Evolutionary conservation across 371 early-diverging fungal species (phyloP), one percentile per base, ranked within the genome.

Genomic region (Mortierella sp.): DNA sequence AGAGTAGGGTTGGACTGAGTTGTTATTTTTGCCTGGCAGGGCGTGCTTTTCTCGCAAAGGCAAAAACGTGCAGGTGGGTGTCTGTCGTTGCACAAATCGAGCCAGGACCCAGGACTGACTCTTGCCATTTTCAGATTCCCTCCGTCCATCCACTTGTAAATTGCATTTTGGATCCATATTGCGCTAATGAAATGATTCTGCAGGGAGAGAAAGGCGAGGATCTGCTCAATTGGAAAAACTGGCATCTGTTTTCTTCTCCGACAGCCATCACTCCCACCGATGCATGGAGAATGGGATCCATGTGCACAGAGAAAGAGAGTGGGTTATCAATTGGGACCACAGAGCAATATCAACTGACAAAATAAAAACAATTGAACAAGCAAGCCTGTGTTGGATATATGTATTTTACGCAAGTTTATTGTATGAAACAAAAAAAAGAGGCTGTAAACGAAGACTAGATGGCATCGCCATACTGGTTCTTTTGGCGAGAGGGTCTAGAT

Each of bases 381-480:
- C 5, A 47, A 47, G 19, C 19, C n/a, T n/a, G n/a, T n/a, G n/a
- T n/a, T n/a, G n/a, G n/a, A n/a, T n/a, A n/a, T n/a, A n/a, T n/a
- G n/a, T n/a, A n/a, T n/a, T n/a, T n/a, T n/a, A n/a, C n/a, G n/a
- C n/a, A n/a, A n/a, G n/a, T n/a, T n/a, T n/a, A 7, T 47, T 6
- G 48, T 8, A n/a, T 2, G n/a, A 48, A 6, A 48, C 19, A 8
- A n/a, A n/a, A 6, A 16, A 24, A 29, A 43, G 14, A 43, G 13
- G 41, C 11, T 43, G 47, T 24, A 22, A 31, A 34, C 14, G 6
- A 1, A 4, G 3, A 47, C 66, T 77, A 81, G 10, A 81, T 4
- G 16, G 67, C 13, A 58, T 82, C 82, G 9, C 82, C 82, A 66
- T 82, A 82, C 29, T 74, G 77, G 55, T 82, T 82, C 71, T 61